Evolutionary conservation across 164 flowering plant species (phyloP).

Genomic region (Vitis labrusca): DNA sequence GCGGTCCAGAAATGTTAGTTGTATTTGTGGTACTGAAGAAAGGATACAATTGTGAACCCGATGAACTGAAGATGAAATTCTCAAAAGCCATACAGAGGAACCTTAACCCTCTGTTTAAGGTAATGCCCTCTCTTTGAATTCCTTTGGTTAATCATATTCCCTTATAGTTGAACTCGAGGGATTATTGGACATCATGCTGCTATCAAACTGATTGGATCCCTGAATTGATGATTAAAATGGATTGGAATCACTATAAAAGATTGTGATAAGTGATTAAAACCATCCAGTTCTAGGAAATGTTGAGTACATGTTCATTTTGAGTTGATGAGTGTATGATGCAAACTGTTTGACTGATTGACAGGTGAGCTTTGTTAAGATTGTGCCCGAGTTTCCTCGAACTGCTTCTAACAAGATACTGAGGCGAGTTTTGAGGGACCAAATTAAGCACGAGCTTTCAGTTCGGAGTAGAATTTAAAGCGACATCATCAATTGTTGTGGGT

Average conservation of each 20-base stretch:
- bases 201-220: too few relatives aligned
- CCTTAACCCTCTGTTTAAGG: conserved; percentile 96
- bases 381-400: conserved; percentile 83
- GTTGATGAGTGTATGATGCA: background rate
- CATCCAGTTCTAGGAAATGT: too few relatives aligned
- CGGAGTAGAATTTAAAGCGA: conserved; percentile 51
- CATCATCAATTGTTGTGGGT: background rate
- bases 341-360: conserved; percentile 23
- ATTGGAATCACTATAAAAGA: too few relatives aligned
- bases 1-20: conserved; percentile 83
- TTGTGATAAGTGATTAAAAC: too few relatives aligned
- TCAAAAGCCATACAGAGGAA: conserved; percentile 73
- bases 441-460: conserved; percentile 51
- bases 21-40: conserved; percentile 71
- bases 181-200: background rate
- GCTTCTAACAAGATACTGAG: conserved; percentile 88
- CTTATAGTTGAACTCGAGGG: background rate
- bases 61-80: conserved; percentile 55
- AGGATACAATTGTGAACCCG: conserved; percentile 38
- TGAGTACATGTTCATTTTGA: background rate
- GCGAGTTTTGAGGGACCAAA: conserved; percentile 76
- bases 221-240: too few relatives aligned
- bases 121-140: conserved; percentile 12
- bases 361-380: conserved; percentile 81
- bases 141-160: background rate